Evolutionary conservation across 2,329 filamentous ascomycete species (phyloP), one percentile per base, ranked within the genome.

Genomic region (Drechslerella dactyloides): DNA sequence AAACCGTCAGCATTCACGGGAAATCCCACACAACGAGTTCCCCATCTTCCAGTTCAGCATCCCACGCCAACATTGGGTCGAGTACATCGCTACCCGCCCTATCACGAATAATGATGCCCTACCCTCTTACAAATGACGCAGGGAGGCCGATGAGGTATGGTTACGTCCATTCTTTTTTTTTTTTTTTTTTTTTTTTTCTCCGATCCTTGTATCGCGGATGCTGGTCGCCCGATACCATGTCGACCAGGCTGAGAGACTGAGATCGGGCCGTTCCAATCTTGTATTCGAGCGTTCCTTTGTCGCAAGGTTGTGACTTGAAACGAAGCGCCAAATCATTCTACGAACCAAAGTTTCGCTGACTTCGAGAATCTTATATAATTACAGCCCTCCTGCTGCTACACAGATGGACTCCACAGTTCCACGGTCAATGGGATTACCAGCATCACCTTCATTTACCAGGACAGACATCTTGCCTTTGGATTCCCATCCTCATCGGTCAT

Each of bases 11-110:
- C 44, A 59, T 70, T 21, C 66, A 70, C 66, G 66, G 66, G 40
- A 70, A 70, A 64, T 54, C 66, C n/a, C 59, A 42, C 35, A 54
- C 66, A 15, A 55, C 66, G 24, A 51, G 37, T 53, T 70, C 66
- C 50, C 59, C 59, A 46, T 64, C 66, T 15, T 70, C 66, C 3
- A 70, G 53, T 24, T 64, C 59, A 46, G 48, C 66, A 35, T 63
- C 66, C 24, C 57, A 70, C 59, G 54, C 66, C 55, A 55, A 60
- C 8, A 35, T 17, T 55, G 48, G 52, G 15, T 59, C 59, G 30
- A 70, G 64, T 64, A 70, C 66, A 63, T 70, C 64, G 17, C 30
- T 70, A 70, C 66, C 66, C 66, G 66, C 66, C 57, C 57, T 70
- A 40, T 70, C 66, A 63, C 66, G 54, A 64, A 70, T 70, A 63